A percentile compares a stretch with the other conserved stretches of the same genome.
Conservation (phyloP, 2,329 filamentous ascomycete species). For the Aphanocladium album region DNA sequence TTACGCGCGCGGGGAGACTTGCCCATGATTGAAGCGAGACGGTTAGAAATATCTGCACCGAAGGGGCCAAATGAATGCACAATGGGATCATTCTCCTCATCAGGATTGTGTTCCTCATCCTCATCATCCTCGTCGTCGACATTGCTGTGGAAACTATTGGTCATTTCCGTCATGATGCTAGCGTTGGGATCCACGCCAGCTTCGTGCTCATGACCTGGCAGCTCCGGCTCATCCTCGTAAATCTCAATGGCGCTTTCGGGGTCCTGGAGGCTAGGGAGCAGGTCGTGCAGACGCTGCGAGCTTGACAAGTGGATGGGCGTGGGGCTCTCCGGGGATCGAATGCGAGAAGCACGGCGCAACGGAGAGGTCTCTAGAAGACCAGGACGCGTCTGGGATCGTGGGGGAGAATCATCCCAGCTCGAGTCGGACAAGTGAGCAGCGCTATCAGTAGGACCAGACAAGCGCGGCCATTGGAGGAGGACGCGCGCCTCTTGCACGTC, state of each 20-base stretch:
- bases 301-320: slow-evolving; percentile 42
- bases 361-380: slow-evolving; percentile 53
- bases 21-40: slow-evolving; percentile 72
- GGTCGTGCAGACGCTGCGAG: slow-evolving; percentile 41
- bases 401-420: slow-evolving; percentile 64
- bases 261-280: slow-evolving; percentile 34
- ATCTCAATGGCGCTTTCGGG: slow-evolving; percentile 53
- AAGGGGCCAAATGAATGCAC: slow-evolving; percentile 90
- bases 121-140: slow-evolving; percentile 49
- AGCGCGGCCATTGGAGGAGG: slow-evolving; percentile 78
- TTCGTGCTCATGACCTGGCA: slow-evolving; percentile 27
- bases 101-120: slow-evolving; percentile 70
- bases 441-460: slow-evolving; percentile 31
- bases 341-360: slow-evolving; percentile 50
- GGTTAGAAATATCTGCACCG: slow-evolving; percentile 76
- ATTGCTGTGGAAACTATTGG: slow-evolving; percentile 54
- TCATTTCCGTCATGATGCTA: slow-evolving; percentile 47
- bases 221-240: slow-evolving; percentile 62
- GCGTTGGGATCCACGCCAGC: slow-evolving; percentile 26
- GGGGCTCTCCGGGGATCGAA: slow-evolving; percentile 71
- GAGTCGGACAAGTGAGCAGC: slow-evolving; percentile 56
- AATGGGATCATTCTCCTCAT: slow-evolving; percentile 92
- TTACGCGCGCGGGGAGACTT: slow-evolving; percentile 52
- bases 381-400: slow-evolving; percentile 29
- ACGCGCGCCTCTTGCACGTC: slow-evolving; percentile 92